Conservation (phyloP, 768 basidiomycete genomes). For the Mycena indigotica region DNA sequence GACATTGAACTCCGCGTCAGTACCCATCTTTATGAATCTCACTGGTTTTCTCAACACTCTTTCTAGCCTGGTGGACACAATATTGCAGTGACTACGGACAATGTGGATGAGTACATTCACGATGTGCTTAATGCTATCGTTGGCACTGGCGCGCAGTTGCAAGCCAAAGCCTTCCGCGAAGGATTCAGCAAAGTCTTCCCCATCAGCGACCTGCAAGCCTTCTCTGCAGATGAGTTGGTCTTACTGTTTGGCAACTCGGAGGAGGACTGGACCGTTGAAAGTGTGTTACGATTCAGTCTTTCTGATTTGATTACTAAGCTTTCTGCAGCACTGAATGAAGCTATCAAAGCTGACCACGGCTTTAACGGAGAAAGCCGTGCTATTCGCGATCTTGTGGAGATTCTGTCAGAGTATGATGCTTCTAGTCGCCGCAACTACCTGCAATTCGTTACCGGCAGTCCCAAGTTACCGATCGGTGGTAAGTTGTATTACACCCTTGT, state of each 20-base stretch:
- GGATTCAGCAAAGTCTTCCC: conserved; percentile 98
- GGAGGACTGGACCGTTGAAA: conserved; percentile 95
- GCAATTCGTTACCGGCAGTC: conserved; percentile 97
- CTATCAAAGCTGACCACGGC: conserved; percentile 96
- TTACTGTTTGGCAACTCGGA: conserved; percentile 95
- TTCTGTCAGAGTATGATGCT: conserved; percentile 80
- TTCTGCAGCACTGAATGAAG: conserved; percentile 75
- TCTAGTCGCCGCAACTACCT: conserved; percentile 82
- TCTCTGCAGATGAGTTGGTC: conserved; percentile 92
- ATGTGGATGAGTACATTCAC: conserved; percentile 87
- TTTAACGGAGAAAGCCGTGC: conserved; percentile 94
- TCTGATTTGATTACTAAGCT: not conserved
- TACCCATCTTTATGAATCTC: conserved; percentile 2
- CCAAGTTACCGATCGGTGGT: conserved; percentile 96
- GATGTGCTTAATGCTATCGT: conserved; percentile 88
- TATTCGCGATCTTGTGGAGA: conserved; percentile 83
- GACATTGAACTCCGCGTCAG: conserved; percentile 86
- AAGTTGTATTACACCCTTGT: conserved; percentile 28
- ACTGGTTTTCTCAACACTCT: conserved; percentile 5
- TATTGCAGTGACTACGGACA: conserved; percentile 79
- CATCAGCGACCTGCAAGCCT: conserved; percentile 84
- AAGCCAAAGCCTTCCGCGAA: conserved; percentile 89
- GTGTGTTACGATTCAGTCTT: conserved; percentile 49
- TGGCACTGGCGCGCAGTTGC: conserved; percentile 72
- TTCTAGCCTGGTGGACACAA: conserved; percentile 76